Base-by-base conservation (phyloP, 306 rosid genomes). In the Datisca glomerata region DNA sequence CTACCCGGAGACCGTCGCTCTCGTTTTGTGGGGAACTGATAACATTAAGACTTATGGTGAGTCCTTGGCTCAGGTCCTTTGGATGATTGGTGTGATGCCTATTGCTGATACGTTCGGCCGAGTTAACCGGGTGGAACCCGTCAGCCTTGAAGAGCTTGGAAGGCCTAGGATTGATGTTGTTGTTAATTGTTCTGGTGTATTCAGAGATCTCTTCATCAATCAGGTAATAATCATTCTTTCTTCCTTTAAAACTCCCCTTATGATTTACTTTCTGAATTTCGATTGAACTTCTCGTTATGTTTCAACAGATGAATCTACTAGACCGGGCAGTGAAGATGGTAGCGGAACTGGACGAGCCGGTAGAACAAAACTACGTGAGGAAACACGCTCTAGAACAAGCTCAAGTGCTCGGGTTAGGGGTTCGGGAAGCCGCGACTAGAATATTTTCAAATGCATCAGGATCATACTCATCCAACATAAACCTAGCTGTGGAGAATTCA, bases 271-370 rank as follows among this genome's bases (percentile, higher is more conserved):
- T n/a, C n/a, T n/a, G n/a, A n/a, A n/a, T n/a, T n/a, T n/a, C n/a
- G n/a, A n/a, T n/a, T n/a, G n/a, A n/a, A n/a, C n/a, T n/a, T n/a
- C 14, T 11, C 11, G 25, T 4, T 0, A 17, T 7, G 62, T 25
- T 41, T 67, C 31, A 41, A 51, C 77, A 89, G 96, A 84, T 89
- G 98, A 89, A 89, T 59, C 91, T 89, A 49, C 75, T 89, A 14
- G 98, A 89, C 55, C 71, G 98, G 53, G 98, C 92, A 22, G 93
- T 89, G 51, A 89, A 89, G 73, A 89, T 84, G 96, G 96, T 89
- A 51, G 96, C 94, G 4, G 98, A 89, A 51, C 65, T 89, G n/a
- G 92, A 89, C 24, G 98, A 89, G 64, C 95, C 95, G 7, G 68
- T 36, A 19, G 93, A 84, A 44, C 69, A 47, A 40, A 89, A 89